These are phyloP conservation scores for Hordeum pubiflorum DNA, from an alignment of 202 grass and related monocot species.

Conservation along the genomic window DNA sequence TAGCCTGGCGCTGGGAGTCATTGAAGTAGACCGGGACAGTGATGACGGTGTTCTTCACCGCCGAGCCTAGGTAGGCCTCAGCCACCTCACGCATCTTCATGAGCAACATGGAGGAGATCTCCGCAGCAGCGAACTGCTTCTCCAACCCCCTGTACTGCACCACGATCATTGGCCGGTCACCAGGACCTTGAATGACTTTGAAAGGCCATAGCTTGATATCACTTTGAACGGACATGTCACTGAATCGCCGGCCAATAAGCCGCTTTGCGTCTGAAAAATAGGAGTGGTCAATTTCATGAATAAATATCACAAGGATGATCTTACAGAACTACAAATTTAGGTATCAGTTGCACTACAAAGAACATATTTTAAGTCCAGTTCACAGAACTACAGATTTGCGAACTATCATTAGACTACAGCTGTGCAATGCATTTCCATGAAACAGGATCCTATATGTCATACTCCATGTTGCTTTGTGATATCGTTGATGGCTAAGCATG, in stretches of 20 bases:
- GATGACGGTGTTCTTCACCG: not conserved
- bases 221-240: not conserved
- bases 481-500: not conserved
- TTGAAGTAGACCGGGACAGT: not conserved
- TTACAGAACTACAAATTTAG: not conserved
- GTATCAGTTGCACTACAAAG: not conserved
- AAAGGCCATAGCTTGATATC: conserved; percentile 11
- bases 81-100: conserved; percentile 2
- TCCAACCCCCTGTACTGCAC: not conserved
- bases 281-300: not conserved
- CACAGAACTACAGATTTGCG: not conserved
- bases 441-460: not conserved
- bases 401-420: not conserved
- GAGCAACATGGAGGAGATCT: conserved; percentile 8
- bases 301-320: not conserved
- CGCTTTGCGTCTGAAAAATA: conserved; percentile 3
- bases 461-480: not conserved
- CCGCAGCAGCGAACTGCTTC: not conserved
- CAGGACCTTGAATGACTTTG: not conserved
- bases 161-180: not conserved
- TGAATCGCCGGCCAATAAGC: not conserved
- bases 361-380: not conserved
- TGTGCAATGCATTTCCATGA: not conserved
- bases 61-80: not conserved
- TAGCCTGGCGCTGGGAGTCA: not conserved